Base-by-base conservation (phyloP, 78 protist species). In the Speleostelium caveatum region DNA sequence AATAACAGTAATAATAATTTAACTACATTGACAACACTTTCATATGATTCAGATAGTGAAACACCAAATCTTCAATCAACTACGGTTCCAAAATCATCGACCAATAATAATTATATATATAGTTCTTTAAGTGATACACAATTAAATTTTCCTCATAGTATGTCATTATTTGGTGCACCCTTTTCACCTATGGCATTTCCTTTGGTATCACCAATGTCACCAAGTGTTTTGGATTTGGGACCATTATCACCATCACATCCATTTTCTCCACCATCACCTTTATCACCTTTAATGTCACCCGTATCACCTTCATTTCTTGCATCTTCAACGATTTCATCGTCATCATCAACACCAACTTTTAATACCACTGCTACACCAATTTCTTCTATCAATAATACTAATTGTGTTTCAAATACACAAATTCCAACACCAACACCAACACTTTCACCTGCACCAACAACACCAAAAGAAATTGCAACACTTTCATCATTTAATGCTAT, bases 81-180 rank as follows among this genome's bases (percentile, higher is more conserved):
- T 36, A 19, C 45, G 32, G 7, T 45, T n/a, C 5, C 63, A 69
- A 33, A 26, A 72, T 24, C 36, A 33, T 33, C 73, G 7, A 62
- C 14, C 14, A 62, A 62, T 33, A 62, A 33, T 33, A 62, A 36
- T 36, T 35, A 19, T 63, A 63, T 2, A 0, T 36, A 65, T 38
- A 65, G 5, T 35, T 36, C 6, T 65, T 36, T 16, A 21, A 38
- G 38, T 1, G 45, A 66, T 8, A 36, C 49, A 67, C 22, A 6
- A 36, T 38, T 39, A 67, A 26, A 45, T 16, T 69, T 26, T 12
- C 26, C 78, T 33, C 78, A 72, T 51, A 72, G 63, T 33, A 35
- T 83, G 30, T 69, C 91, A 55, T n/a, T n/a, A n/a, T 83, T 83
- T 69, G 41, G 67, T n/a, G 91, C 91, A 33, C 91, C 91, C 2